Base-by-base conservation (phyloP, 164 flowering plant genomes). In the Tetrastigma voinierianum region DNA sequence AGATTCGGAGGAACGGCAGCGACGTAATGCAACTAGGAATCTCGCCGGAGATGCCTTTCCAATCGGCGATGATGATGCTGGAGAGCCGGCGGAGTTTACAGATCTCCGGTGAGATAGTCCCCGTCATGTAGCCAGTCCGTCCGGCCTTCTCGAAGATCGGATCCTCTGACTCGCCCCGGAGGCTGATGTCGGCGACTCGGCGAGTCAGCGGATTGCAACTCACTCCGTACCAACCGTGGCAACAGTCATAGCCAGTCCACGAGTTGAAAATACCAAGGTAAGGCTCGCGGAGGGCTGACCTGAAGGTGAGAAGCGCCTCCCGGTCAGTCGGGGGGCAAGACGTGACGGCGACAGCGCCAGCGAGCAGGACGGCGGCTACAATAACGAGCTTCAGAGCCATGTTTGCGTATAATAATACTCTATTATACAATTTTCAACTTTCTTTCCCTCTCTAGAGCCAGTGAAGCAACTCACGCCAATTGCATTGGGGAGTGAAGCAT, bases 121-220 rank as follows among this genome's bases (percentile, higher is more conserved):
- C 98, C 54, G 90, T 86, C 96, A 94, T 94, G 82, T 63, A 80
- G 1, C 98, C 97, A 59, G 96, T 61, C 15, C 87, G 85, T 62
- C 69, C 76, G 11, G 92, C 80, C 24, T 70, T 67, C 16, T 86
- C 71, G 78, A 83, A 84, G 43, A 90, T 82, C 8, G 93, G 95
- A 25, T 91, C 96, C 68, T 91, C 93, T 2, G 96, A 85, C 68
- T 91, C 96, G 57, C 97, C 98, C 0, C 98, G 86, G 45, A 94
- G 88, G 77, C 65, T 87, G 59, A 94, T 78, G 54, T 86, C 98
- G 21, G 88, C 91, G 32, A 94, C 96, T 9, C 83, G 87, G 65
- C 62, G 70, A 10, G 70, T 72, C 10, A 57, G 74, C 17, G 85
- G 83, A 77, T 94, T 96, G 78, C 98, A 94, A 70, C 83, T 82